Conservation (phyloP, 768 basidiomycete genomes). For the Panaeolus papilionaceus region DNA sequence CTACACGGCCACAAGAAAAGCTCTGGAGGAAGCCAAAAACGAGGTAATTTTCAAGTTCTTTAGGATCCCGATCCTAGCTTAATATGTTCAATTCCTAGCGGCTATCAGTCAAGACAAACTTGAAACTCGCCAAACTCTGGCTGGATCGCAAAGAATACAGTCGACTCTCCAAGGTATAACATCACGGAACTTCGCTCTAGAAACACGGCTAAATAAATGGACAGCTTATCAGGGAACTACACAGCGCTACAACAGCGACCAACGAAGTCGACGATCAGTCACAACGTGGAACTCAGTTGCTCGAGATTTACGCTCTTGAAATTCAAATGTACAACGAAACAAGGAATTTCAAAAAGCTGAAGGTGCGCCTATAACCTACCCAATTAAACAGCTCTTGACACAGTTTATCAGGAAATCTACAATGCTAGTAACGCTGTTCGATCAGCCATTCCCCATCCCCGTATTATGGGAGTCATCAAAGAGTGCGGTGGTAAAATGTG, state of each 20-base stretch:
- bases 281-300: slow-evolving; percentile 90
- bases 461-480: slow-evolving; percentile 98
- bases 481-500: slow-evolving; percentile 99
- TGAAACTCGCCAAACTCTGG: slow-evolving; percentile 98
- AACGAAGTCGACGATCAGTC: slow-evolving; percentile 83
- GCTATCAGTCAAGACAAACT: slow-evolving; percentile 92
- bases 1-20: slow-evolving; percentile 91
- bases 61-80: background rate
- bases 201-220: slow-evolving; percentile 11
- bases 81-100: slow-evolving; percentile 54
- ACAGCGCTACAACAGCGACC: slow-evolving; percentile 63
- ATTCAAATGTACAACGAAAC: slow-evolving; percentile 99
- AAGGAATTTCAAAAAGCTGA: slow-evolving; percentile 94
- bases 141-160: slow-evolving; percentile 91
- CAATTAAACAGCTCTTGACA: background rate
- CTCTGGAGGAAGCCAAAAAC: slow-evolving; percentile 93
- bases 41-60: slow-evolving; percentile 61
- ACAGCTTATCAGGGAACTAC: slow-evolving; percentile 81
- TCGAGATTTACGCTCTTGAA: slow-evolving; percentile 98
- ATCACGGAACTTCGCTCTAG: background rate
- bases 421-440: slow-evolving; percentile 92
- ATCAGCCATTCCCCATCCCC: slow-evolving; percentile 96
- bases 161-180: slow-evolving; percentile 76
- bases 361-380: slow-evolving; percentile 50
- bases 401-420: slow-evolving; percentile 84